Evolutionary conservation across 257 asterid genomes (phyloP), one percentile per base, ranked within the genome.

Genomic region (Jasminum sambac): DNA sequence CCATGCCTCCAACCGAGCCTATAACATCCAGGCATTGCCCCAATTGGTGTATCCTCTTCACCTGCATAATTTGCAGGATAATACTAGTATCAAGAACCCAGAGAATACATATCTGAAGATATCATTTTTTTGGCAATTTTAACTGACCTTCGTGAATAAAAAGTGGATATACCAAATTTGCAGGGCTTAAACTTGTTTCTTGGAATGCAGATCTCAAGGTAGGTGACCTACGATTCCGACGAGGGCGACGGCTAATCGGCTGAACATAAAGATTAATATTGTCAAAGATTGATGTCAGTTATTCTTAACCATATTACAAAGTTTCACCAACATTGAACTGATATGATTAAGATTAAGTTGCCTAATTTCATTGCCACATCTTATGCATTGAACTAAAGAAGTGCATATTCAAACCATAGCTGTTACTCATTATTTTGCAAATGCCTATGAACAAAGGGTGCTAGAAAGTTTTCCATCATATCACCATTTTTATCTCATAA

Each of bases 1-100:
- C 99, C 99, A 74, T 85, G 96, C 69, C 96, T 89, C 99, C 98
- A 94, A 36, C 99, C 99, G 57, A 94, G 96, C 81, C 99, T 86
- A 72, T 86, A 94, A 74, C 99, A 94, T 69, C 99, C 98, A 21
- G 99, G 99, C 99, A 95, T 95, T 61, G 99, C 98, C 78, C 98
- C 98, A 73, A 95, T 95, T 39, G 98, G 96, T 17, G 91, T 88
- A 77, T 94, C 98, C 78, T 91, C 96, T 81, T 89, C 96, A 74
- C 99, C 99, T 94, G 85, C 70, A 74, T 72, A 61, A 40, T 36
- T 64, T 61, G 52, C 50, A 66, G 65, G 50, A 77, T n/a, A 16
- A 63, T 48, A 64, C 41, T 17, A 21, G 40, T 39, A 67, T 71
- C 66, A 13, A 74, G 52, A 21, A 62, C 30, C 43, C 12, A n/a